Conservation (phyloP, 106 monocot genomes). For the Dendrobium catenatum region DNA sequence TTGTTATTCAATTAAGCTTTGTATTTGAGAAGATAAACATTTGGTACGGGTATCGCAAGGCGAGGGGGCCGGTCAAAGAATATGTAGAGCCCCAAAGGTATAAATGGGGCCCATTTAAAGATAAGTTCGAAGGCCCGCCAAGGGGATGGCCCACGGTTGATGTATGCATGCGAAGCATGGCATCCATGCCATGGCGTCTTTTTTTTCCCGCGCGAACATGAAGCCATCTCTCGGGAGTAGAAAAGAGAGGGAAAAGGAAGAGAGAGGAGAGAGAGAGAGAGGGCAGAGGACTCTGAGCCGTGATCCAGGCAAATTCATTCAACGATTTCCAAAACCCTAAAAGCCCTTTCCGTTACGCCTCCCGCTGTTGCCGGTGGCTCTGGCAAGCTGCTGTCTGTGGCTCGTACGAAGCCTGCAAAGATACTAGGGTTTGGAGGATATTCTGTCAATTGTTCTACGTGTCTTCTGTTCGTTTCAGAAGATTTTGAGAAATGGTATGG, state of each 20-base stretch:
- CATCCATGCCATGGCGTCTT: slow-evolving; percentile 3
- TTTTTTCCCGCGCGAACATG: not conserved
- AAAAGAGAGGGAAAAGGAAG: not conserved
- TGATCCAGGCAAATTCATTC: not conserved
- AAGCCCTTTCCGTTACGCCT: not conserved
- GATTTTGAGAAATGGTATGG: not conserved
- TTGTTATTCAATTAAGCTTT: too few relatives aligned
- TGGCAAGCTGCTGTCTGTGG: not conserved
- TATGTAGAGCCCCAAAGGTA: too few relatives aligned
- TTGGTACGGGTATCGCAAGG: too few relatives aligned
- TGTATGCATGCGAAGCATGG: not conserved
- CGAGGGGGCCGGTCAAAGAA: too few relatives aligned
- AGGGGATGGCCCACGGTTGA: not conserved
- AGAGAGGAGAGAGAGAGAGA: not conserved
- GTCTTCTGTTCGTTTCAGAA: not conserved
- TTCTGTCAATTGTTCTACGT: not conserved
- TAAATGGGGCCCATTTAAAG: too few relatives aligned
- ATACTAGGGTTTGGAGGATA: not conserved
- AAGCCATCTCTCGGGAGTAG: not conserved
- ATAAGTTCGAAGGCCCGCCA: too few relatives aligned
- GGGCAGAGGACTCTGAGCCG: not conserved
- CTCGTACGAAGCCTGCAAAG: not conserved
- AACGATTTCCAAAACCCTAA: not conserved
- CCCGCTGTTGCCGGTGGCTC: not conserved
- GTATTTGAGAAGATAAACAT: too few relatives aligned